Percentiles rank a stretch among this genome's conserved stretches.
Evolutionary conservation across 805 yeast species (phyloP).

Genomic region (Cyberlindnera americana): DNA sequence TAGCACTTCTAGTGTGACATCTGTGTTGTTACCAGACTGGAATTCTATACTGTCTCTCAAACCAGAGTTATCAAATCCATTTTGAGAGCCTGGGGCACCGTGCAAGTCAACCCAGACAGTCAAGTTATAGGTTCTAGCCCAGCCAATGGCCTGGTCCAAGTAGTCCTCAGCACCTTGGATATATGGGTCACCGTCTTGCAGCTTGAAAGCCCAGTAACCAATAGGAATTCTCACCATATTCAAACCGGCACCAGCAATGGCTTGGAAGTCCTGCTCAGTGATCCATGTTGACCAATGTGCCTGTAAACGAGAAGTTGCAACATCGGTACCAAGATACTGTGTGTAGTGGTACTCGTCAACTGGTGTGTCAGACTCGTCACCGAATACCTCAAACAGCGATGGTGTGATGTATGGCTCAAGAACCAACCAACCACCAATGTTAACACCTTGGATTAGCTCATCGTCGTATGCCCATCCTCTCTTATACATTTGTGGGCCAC

Average conservation of each 20-base stretch:
- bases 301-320: constrained; percentile 48
- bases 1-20: constrained; percentile 54
- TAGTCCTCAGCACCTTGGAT: constrained; percentile 76
- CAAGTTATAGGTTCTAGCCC: constrained; percentile 62
- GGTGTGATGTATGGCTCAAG: constrained; percentile 87
- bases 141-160: constrained; percentile 70
- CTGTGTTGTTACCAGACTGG: constrained; percentile 51
- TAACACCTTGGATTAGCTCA: constrained; percentile 53
- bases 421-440: constrained; percentile 89
- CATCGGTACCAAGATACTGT: constrained; percentile 54
- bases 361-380: constrained; percentile 45
- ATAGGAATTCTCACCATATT: constrained; percentile 88
- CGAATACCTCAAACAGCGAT: constrained; percentile 55
- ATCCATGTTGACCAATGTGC: constrained; percentile 79
- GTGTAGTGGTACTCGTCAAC: constrained; percentile 80
- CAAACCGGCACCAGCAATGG: constrained; percentile 60
- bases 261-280: constrained; percentile 65
- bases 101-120: constrained; percentile 91
- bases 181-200: constrained; percentile 69
- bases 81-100: constrained; percentile 96
- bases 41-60: constrained; percentile 59
- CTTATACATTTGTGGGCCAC: constrained; percentile 25
- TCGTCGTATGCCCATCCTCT: constrained; percentile 23
- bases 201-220: constrained; percentile 89
- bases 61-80: constrained; percentile 95